These are phyloP conservation scores for Boletus rubescentipes DNA, from an alignment of 768 basidiomycete species.

Conservation along the genomic window DNA sequence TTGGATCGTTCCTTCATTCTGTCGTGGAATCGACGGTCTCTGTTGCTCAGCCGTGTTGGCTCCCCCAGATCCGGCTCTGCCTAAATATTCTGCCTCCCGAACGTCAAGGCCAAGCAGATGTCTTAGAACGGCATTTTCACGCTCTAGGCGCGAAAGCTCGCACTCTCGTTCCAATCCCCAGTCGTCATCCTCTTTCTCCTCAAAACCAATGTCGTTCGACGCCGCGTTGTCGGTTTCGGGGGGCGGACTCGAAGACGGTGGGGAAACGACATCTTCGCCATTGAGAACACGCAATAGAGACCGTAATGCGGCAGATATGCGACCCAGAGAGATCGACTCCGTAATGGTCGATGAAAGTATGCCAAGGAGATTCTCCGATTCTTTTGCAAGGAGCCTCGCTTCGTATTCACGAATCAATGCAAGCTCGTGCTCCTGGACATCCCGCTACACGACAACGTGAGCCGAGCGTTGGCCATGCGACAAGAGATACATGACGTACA, in stretches of 20 bases:
- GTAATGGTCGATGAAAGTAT: constrained; percentile 63
- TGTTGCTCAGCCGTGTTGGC: constrained; percentile 12
- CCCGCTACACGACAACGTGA: constrained; percentile 54
- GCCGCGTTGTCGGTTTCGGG: constrained; percentile 2
- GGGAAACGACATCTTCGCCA: constrained; percentile 53
- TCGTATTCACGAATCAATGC: constrained; percentile 90
- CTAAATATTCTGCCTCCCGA: constrained; percentile 17
- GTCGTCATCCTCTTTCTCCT: constrained; percentile 53
- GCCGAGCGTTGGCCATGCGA: neutral
- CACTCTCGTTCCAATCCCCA: constrained; percentile 86
- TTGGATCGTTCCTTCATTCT: constrained; percentile 13
- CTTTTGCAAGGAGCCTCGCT: constrained; percentile 70
- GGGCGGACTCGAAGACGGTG: neutral
- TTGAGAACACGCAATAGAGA: constrained; percentile 64
- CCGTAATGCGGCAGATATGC: constrained; percentile 68
- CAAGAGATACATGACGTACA: constrained; percentile 49
- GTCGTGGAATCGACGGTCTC: constrained; percentile 13
- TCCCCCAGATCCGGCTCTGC: neutral
- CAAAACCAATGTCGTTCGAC: constrained; percentile 22
- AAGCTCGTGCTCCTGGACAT: constrained; percentile 90
- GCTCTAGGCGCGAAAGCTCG: constrained; percentile 83
- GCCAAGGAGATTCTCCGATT: constrained; percentile 61
- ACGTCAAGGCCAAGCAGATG: constrained; percentile 60
- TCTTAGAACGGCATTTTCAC: constrained; percentile 82
- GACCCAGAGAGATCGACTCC: constrained; percentile 65